Base-by-base conservation (phyloP, 2,329 filamentous ascomycete genomes). In the Lachnellula subtilissima region DNA sequence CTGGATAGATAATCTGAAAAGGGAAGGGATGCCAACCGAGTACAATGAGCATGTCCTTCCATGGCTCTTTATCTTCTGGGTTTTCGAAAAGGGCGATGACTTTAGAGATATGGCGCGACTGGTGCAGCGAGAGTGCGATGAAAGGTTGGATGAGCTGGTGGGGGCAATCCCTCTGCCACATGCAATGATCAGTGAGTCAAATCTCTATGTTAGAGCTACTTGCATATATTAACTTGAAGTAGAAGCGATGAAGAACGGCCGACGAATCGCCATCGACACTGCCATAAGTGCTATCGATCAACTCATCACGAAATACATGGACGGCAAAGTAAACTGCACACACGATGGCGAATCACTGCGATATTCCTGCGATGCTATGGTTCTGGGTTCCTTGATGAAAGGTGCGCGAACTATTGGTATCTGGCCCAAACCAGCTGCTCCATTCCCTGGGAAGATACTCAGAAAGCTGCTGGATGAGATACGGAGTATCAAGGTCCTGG, bases 1-100 rank as follows among this genome's bases (percentile, higher is more conserved):
- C 7, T 78, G 77, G 77, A 68, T 77, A 49, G 54, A 69, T n/a
- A 51, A 60, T 32, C 52, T 62, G 32, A 55, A 59, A 47, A 52
- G 57, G n/a, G 59, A 63, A 19, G 58, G 58, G 2, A 47, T 64
- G 40, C 61, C 62, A 25, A 54, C 45, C n/a, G 23, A 40, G 7
- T 64, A 64, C 32, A 61, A 54, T 15, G 53, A 56, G 32, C 57
- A 63, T 15, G 61, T 64, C 23, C 32, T 64, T 9, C 50, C 52
- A 12, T 52, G 58, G 48, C 45, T 63, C 3, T 64, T 60, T 47
- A 52, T 64, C 17, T 64, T 62, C 28, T 64, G 61, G 56, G 61
- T 63, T 8, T 64, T 64, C 39, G 54, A 61, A 32, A 54, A 56
- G 5, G 40, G 49, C 11, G 48, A 52, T 40, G 61, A 63, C 35